Evolutionary conservation across 805 yeast genomes (phyloP), one percentile per base, ranked within the genome.

Genomic region (Metschnikowia baotianmanensis): DNA sequence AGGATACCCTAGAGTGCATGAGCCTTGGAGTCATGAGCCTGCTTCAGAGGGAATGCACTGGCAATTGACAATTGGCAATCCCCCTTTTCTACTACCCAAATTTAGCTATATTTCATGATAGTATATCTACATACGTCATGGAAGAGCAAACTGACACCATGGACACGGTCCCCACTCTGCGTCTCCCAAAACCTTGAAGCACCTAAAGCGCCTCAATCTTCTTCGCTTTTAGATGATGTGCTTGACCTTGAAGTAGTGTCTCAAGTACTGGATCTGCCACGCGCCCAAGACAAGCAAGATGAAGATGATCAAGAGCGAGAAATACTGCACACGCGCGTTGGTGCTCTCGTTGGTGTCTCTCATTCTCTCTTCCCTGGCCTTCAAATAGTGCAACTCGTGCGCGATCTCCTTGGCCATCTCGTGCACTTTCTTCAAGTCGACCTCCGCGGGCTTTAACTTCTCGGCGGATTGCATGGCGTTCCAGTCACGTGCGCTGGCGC

Each of bases 401-500:
- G 74, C 75, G 55, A 93, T 77, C 70, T 93, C 98, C 52, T 79
- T 84, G 35, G 95, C 78, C 65, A 87, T 65, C 60, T 86, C 96
- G 63, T 88, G 91, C 43, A 91, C 75, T 61, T 84, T 82, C 65
- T 93, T 83, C 62, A 93, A 74, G 56, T 87, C 95, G 42, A 90
- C 82, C 67, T 93, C 99, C 36, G 84, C 79, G 4, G 99, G 98
- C 67, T 85, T 86, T 63, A 93, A 80, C 62, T 88, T 87, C 65
- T 93, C 98, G 32, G 85, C 78, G 34, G 96, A 90, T 71, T 90
- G 96, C 48, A 90, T 72, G 18, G 89, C 87, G 60, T 89, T 88
- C 97, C 98, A 93, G 69, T 93, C 98, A 65, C 98, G 83, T 30
- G 98, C 99, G 56, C 89, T 86, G 37, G 97, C 86, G 31, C 99